Conservation (phyloP, 2,329 filamentous ascomycete genomes). For the Epichloe coenophiala region DNA sequence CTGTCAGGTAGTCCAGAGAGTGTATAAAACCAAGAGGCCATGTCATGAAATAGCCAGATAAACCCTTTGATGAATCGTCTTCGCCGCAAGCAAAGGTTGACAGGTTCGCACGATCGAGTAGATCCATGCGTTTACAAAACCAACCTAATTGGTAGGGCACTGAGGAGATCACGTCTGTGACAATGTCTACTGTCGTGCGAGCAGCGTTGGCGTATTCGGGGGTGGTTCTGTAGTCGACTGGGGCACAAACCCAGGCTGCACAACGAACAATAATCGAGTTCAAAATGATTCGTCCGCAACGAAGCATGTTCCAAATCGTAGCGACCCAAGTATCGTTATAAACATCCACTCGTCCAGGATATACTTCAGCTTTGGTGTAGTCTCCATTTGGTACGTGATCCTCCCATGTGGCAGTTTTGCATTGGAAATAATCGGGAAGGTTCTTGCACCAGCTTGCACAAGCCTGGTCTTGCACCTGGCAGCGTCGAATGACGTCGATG, state of each 20-base stretch:
- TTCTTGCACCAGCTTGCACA: constrained; percentile 36
- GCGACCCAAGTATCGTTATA: constrained; percentile 46
- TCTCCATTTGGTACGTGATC: constrained; percentile 37
- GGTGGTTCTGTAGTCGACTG: constrained; percentile 49
- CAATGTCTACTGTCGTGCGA: constrained; percentile 35
- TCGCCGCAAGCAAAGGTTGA: constrained; percentile 35
- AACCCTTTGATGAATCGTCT: constrained; percentile 35
- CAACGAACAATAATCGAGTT: constrained; percentile 43
- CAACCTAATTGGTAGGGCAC: constrained; percentile 50
- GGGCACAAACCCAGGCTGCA: constrained; percentile 45
- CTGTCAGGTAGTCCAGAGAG: constrained; percentile 45
- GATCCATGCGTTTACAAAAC: constrained; percentile 32
- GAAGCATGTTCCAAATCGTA: constrained; percentile 42
- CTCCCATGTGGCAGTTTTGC: constrained; percentile 42
- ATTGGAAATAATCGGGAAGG: constrained; percentile 36
- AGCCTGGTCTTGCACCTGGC: constrained; percentile 38
- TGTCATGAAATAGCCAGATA: constrained; percentile 45
- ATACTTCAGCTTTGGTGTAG: constrained; percentile 40
- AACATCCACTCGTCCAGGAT: constrained; percentile 45
- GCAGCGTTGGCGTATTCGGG: constrained; percentile 46
- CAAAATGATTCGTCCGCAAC: constrained; percentile 40
- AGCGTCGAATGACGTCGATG: constrained; percentile 35
- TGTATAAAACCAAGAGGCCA: constrained; percentile 43
- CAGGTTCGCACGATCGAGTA: constrained; percentile 26
- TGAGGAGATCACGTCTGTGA: constrained; percentile 45